Evolutionary conservation across 805 yeast genomes (phyloP).

Genomic region (Saccharomycopsis sp.): DNA sequence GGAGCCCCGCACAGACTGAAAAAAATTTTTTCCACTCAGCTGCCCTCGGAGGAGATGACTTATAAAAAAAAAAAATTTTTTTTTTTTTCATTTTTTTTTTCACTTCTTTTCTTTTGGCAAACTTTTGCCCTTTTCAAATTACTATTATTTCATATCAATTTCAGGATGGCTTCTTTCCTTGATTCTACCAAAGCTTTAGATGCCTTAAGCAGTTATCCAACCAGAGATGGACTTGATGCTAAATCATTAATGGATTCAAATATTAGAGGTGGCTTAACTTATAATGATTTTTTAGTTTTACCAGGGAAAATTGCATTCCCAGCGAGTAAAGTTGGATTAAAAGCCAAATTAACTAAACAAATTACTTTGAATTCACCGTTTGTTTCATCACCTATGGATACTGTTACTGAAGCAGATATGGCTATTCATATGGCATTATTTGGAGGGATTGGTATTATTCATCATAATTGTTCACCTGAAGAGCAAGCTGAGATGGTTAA

Average conservation of each 20-base stretch:
- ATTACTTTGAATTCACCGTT: slow-evolving; percentile 90
- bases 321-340: slow-evolving; percentile 67
- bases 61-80: neutral
- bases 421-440: slow-evolving; percentile 97
- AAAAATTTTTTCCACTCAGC: neutral
- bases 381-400: slow-evolving; percentile 98
- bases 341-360: slow-evolving; percentile 83
- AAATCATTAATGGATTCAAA: slow-evolving; percentile 83
- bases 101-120: slow-evolving; percentile 3
- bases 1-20: too few relatives aligned
- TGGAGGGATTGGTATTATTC: slow-evolving; percentile 98
- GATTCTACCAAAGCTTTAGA: slow-evolving; percentile 59
- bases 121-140: neutral
- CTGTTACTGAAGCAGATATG: slow-evolving; percentile 96
- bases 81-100: neutral
- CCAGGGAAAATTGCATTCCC: slow-evolving; percentile 95
- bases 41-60: neutral
- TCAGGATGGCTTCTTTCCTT: slow-evolving; percentile 31
- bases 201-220: slow-evolving; percentile 54
- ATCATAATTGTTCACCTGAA: slow-evolving; percentile 93
- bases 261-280: slow-evolving; percentile 91
- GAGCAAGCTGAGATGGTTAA: slow-evolving; percentile 98
- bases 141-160: slow-evolving; percentile 1
- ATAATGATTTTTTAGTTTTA: slow-evolving; percentile 89
- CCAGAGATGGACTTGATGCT: slow-evolving; percentile 81